Conservation (phyloP, 805 yeast species). For the Zygosaccharomyces gambellarensis region DNA sequence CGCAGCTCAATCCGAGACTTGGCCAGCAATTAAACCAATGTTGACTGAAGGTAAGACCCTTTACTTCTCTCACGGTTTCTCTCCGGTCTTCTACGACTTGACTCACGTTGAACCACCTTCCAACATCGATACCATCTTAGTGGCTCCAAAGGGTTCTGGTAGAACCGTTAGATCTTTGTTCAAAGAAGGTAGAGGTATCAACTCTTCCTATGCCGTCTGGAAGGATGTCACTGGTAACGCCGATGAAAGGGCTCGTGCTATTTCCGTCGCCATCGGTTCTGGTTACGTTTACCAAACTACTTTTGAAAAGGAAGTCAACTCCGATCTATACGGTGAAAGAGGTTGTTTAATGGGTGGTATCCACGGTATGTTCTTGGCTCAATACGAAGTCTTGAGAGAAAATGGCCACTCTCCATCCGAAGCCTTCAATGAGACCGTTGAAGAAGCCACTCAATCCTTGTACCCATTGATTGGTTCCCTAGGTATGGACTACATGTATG, state of each 20-base stretch:
- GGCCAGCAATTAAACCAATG: conserved; percentile 82
- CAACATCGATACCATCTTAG: conserved; percentile 93
- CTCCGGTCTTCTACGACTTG: conserved; percentile 97
- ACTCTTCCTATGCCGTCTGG: conserved; percentile 99
- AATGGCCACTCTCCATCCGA: conserved; percentile 99
- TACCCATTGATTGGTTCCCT: conserved; percentile 98
- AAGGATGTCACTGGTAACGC: conserved; percentile 99
- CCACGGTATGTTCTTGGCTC: conserved; percentile 99
- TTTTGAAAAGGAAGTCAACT: conserved; percentile 97
- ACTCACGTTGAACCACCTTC: conserved; percentile 94
- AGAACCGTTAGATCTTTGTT: conserved; percentile 98
- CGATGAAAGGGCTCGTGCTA: conserved; percentile 97
- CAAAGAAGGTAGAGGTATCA: conserved; percentile 99
- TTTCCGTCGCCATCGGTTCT: conserved; percentile 98
- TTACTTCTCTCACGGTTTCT: conserved; percentile 99
- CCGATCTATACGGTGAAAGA: conserved; percentile 99
- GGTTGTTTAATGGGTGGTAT: conserved; percentile 99
- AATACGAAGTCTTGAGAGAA: conserved; percentile 99
- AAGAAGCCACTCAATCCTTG: conserved; percentile 98
- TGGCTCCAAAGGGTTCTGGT: conserved; percentile 99
- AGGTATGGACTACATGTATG: conserved; percentile 99
- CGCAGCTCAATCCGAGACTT: conserved; percentile 99
- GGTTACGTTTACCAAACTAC: conserved; percentile 99
- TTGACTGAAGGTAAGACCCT: conserved; percentile 95
- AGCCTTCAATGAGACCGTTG: conserved; percentile 99